Percentiles rank a stretch among this genome's conserved stretches.
Conservation (phyloP, 1,284 basidiomycete species). For the Microbotryum intermedium region DNA sequence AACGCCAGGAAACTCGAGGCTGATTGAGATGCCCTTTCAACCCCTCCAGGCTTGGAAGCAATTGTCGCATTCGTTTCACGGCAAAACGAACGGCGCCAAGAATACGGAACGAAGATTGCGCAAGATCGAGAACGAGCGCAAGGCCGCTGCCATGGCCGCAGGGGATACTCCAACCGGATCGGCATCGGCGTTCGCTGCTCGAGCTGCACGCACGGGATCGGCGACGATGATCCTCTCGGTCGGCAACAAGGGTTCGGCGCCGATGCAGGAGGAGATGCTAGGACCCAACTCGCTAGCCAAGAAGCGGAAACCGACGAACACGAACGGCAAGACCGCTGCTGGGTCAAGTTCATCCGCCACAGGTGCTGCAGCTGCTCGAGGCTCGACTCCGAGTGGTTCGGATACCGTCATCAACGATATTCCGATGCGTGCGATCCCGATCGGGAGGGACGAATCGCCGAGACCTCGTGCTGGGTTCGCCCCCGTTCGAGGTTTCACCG, state of each 20-base stretch:
- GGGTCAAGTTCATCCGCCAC: background rate
- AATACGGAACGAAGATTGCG: slow-evolving; percentile 89
- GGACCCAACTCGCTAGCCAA: slow-evolving; percentile 8
- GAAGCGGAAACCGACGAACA: slow-evolving; percentile 5
- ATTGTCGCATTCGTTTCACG: slow-evolving; percentile 89
- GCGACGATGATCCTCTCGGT: slow-evolving; percentile 89
- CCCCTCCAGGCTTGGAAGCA: slow-evolving; percentile 72
- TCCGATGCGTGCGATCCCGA: slow-evolving; percentile 24
- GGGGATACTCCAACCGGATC: slow-evolving; percentile 89
- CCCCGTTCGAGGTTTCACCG: slow-evolving; percentile 22
- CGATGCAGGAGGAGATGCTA: slow-evolving; percentile 18
- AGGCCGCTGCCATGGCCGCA: slow-evolving; percentile 78
- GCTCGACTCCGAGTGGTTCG: background rate
- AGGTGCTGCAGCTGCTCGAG: background rate
- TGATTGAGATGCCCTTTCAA: background rate
- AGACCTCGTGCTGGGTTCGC: slow-evolving; percentile 14
- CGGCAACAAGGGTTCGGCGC: slow-evolving; percentile 65
- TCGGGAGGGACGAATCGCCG: slow-evolving; percentile 2
- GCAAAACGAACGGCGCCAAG: slow-evolving; percentile 84
- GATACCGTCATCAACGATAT: slow-evolving; percentile 17
- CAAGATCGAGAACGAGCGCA: slow-evolving; percentile 88
- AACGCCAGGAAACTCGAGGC: no score
- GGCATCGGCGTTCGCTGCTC: slow-evolving; percentile 77
- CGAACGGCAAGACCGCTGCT: slow-evolving; percentile 23
- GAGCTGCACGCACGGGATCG: slow-evolving; percentile 84